Evolutionary conservation across 192 early-diverging fungal genomes (phyloP), one percentile per base, ranked within the genome.

Genomic region (Gaertneriomyces sp.): DNA sequence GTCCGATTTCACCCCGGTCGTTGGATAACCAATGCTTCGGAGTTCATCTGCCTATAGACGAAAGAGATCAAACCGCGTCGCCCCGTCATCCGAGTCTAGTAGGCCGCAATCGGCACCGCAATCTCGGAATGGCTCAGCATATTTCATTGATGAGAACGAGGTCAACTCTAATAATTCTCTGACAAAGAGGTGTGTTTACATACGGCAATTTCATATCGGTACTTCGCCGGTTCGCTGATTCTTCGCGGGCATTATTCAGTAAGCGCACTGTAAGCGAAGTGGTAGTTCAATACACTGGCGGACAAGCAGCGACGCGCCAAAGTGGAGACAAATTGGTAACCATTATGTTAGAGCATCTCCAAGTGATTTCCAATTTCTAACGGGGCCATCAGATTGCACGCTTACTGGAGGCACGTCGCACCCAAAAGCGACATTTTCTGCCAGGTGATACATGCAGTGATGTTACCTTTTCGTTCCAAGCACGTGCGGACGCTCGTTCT

Each of bases 251-350:
- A 33, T 33, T 33, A 33, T 33, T 33, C 25, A 51, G 49, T n/a
- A 4, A 20, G 6, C n/a, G n/a, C 20, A 51, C 49, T 6, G 20
- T 51, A 51, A 17, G n/a, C n/a, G 49, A 51, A 6, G 49, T 51
- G n/a, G 20, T 20, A 5, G 20, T 51, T n/a, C 49, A 20, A 51
- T 51, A 51, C 6, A 51, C 20, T n/a, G 49, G 49, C 49, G 49
- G 49, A 4, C 49, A 17, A 20, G 49, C 49, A 51, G 49, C 20
- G n/a, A 51, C 20, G 4, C n/a, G 20, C n/a, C 49, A n/a, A 51
- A 51, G 49, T 51, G 49, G 49, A 51, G 49, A 51, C n/a, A 51
- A 20, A 51, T 20, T 51, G 20, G 49, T 51, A 51, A 20, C 6
- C n/a, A 20, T 51, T 6, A 51, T 20, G n/a, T 51, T n/a, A 17